Percentiles rank a stretch among this genome's conserved stretches.
Evolutionary conservation across 2,329 filamentous ascomycete species (phyloP).

Genomic region (Aspergillus versicolor): DNA sequence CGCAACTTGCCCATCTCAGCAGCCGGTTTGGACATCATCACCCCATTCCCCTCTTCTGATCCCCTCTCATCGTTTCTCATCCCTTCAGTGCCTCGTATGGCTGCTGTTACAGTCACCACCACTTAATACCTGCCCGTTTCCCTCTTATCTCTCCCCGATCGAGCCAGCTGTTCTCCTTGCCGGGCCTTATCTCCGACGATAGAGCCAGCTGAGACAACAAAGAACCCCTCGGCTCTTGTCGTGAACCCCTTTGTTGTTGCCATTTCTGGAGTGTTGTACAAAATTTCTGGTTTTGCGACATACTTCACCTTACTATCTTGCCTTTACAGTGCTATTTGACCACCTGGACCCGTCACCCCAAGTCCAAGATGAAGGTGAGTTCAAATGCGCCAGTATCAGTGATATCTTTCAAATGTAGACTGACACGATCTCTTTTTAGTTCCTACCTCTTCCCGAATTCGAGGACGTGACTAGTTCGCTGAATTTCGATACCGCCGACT

Average conservation of each 20-base stretch:
- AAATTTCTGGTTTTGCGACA: background rate
- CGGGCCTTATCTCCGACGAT: slow-evolving; percentile 41
- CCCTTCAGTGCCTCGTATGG: slow-evolving; percentile 18
- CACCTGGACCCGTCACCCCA: background rate
- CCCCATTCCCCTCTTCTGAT: slow-evolving; percentile 7
- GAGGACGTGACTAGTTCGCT: slow-evolving; percentile 88
- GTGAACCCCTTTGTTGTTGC: slow-evolving; percentile 8
- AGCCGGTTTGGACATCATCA: slow-evolving; percentile 15
- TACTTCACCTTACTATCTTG: background rate
- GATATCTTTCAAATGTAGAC: background rate
- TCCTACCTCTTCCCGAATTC: slow-evolving; percentile 85
- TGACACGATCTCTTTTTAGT: slow-evolving; percentile 55
- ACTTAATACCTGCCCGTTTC: slow-evolving; percentile 11
- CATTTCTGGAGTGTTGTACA: background rate
- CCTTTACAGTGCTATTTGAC: background rate
- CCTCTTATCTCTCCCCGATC: slow-evolving; percentile 11
- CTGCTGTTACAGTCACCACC: slow-evolving; percentile 11
- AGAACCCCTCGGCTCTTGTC: slow-evolving; percentile 14
- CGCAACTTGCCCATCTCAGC: slow-evolving; percentile 21
- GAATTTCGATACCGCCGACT: slow-evolving; percentile 93
- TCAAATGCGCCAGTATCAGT: background rate
- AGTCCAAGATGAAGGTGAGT: slow-evolving; percentile 13
- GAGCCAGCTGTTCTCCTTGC: slow-evolving; percentile 16
- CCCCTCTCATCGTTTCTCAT: slow-evolving; percentile 17
- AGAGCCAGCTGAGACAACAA: slow-evolving; percentile 29